Evolutionary conservation across 2,329 filamentous ascomycete genomes (phyloP).

Genomic region (Helotiales sp.): DNA sequence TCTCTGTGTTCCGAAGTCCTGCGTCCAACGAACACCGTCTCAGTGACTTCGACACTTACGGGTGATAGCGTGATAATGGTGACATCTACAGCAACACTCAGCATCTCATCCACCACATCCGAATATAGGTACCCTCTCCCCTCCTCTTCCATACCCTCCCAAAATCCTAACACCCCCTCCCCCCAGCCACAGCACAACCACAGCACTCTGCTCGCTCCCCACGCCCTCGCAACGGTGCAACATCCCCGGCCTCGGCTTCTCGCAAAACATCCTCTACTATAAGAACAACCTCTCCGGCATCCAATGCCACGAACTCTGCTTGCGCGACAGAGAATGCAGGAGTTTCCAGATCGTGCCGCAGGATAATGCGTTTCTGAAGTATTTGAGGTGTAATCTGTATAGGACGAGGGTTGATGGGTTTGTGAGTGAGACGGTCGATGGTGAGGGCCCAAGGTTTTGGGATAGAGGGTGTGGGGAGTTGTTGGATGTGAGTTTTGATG

Average conservation of each 20-base stretch:
- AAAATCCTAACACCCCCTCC: neutral
- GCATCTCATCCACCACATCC: neutral
- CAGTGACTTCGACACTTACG: neutral
- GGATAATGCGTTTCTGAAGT: conserved; percentile 7
- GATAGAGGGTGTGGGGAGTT: conserved; percentile 16
- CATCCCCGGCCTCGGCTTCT: conserved; percentile 5
- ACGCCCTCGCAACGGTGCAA: neutral
- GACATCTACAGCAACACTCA: conserved; percentile 3
- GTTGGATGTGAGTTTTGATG: neutral
- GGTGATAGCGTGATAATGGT: neutral
- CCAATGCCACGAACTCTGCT: conserved; percentile 10
- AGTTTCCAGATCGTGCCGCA: conserved; percentile 14
- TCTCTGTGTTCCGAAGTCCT: conserved; percentile 7
- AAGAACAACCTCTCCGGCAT: neutral
- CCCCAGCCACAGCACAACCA: neutral
- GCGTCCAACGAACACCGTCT: neutral
- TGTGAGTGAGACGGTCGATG: neutral
- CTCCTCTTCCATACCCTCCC: neutral
- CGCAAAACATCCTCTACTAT: neutral
- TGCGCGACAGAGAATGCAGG: neutral
- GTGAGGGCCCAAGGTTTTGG: conserved; percentile 4
- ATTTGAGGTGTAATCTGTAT: conserved; percentile 6
- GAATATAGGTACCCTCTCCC: neutral
- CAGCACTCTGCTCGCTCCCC: conserved; percentile 9
- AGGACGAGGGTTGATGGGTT: neutral